Percentiles rank a stretch among this genome's conserved stretches.
Evolutionary conservation across 2,329 filamentous ascomycete species (phyloP).

Genomic region (Trichoderma afroharzianum): DNA sequence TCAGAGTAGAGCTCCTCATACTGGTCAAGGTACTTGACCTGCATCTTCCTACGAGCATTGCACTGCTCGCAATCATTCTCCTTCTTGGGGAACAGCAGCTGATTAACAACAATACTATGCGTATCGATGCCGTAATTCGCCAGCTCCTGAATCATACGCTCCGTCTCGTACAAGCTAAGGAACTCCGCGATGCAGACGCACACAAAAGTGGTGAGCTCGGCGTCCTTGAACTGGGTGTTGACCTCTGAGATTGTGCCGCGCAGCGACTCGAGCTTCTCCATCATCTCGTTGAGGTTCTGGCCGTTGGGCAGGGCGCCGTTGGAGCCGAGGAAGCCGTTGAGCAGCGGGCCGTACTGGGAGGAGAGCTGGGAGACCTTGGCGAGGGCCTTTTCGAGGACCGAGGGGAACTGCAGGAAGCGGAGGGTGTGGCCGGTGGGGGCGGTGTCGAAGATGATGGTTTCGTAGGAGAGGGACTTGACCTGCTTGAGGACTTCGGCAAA

Average conservation of each 20-base stretch:
- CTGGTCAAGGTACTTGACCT: constrained; percentile 98
- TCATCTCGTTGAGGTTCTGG: constrained; percentile 87
- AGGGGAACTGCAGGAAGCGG: constrained; percentile 97
- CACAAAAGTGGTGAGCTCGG: constrained; percentile 92
- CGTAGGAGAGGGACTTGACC: constrained; percentile 97
- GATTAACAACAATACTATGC: constrained; percentile 96
- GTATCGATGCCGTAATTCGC: constrained; percentile 92
- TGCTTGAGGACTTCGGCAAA: constrained; percentile 99
- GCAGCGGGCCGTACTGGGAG: constrained; percentile 89
- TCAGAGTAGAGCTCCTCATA: constrained; percentile 98
- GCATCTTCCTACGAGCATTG: constrained; percentile 92
- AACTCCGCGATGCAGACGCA: constrained; percentile 99
- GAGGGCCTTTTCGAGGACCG: constrained; percentile 96
- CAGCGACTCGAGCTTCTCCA: constrained; percentile 90
- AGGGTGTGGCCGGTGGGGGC: constrained; percentile 97
- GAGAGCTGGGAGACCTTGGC: constrained; percentile 94
- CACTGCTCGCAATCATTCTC: constrained; percentile 91
- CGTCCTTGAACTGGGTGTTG: constrained; percentile 97
- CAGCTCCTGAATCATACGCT: constrained; percentile 99
- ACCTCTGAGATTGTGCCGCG: constrained; percentile 93
- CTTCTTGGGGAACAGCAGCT: constrained; percentile 86
- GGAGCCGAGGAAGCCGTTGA: constrained; percentile 86
- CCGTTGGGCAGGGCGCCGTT: constrained; percentile 77
- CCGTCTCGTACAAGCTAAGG: constrained; percentile 93
- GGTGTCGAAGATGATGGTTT: constrained; percentile 98